Conservation (phyloP, 495 filamentous ascomycete species). For the Tetracladium setigerum region DNA sequence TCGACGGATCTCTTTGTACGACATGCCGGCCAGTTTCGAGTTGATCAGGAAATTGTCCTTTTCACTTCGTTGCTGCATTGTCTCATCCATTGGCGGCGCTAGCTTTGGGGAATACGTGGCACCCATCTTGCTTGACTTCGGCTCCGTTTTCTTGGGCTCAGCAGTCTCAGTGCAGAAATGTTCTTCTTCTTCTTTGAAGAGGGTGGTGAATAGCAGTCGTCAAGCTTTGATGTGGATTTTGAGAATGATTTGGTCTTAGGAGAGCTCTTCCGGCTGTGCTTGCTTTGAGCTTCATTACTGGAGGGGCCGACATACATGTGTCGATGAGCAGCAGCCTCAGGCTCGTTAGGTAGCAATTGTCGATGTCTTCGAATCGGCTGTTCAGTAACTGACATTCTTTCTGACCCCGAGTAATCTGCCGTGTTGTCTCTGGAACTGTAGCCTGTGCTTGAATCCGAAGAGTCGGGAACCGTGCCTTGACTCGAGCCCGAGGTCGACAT, state of each 20-base stretch:
- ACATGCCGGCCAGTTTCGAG: constrained; percentile 55
- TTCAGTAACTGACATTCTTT: constrained; percentile 3
- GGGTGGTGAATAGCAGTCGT: background rate
- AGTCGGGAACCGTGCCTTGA: constrained; percentile 1
- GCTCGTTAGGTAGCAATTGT: constrained; percentile 9
- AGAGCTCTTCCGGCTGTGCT: constrained; percentile 1
- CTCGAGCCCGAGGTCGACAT: constrained; percentile 16
- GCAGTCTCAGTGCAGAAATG: background rate
- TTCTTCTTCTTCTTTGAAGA: background rate
- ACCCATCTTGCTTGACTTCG: background rate
- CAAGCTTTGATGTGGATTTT: background rate
- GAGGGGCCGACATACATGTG: background rate
- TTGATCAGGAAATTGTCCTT: constrained; percentile 60
- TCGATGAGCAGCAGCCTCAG: background rate
- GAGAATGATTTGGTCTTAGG: constrained; percentile 2
- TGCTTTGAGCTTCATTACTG: constrained; percentile 4
- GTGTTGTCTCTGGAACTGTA: constrained; percentile 5
- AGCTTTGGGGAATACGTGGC: background rate
- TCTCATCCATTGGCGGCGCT: background rate
- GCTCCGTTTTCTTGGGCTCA: constrained; percentile 7
- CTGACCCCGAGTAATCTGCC: constrained; percentile 5
- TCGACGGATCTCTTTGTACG: constrained; percentile 72
- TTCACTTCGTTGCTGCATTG: constrained; percentile 13
- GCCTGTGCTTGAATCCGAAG: constrained; percentile 7
- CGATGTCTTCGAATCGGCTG: constrained; percentile 4